Percentiles rank a stretch among this genome's conserved stretches.
phyloP scores from a whole-genome alignment of 257 asterid genomes.

The Nicotiana attenuata region DNA sequence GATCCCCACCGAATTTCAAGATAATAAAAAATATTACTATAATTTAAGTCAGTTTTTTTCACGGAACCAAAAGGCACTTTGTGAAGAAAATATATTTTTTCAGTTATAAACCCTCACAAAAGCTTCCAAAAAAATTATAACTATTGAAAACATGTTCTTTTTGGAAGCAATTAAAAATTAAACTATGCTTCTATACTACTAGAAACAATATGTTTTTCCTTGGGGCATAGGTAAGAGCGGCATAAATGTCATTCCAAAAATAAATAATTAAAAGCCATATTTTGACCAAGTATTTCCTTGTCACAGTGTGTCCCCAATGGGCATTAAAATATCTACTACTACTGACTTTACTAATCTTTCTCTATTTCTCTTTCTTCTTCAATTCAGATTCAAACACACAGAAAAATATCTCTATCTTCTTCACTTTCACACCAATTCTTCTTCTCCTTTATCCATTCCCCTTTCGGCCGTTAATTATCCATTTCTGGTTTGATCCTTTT shows the following conservation, averaged over 20 bases:
- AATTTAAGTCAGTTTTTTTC: too few species aligned
- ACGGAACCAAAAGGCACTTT: too few species aligned
- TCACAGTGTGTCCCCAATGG: background rate
- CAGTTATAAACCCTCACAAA: too few species aligned
- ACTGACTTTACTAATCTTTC: background rate
- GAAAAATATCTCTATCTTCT: background rate
- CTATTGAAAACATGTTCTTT: background rate
- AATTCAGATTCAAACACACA: background rate
- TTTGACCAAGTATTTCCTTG: background rate
- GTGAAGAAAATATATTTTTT: too few species aligned
- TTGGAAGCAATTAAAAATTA: background rate
- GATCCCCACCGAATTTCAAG: too few species aligned
- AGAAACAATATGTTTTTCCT: background rate
- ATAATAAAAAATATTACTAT: too few species aligned
- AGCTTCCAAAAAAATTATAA: too few species aligned
- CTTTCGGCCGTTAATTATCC: slow-evolving; percentile 13
- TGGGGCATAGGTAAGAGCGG: background rate
- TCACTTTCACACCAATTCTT: background rate
- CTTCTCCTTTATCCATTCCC: slow-evolving; percentile 18
- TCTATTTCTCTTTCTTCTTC: background rate
- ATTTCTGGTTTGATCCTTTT: too few species aligned
- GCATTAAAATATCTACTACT: slow-evolving; percentile 1
- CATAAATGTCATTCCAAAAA: background rate
- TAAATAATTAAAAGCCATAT: background rate
- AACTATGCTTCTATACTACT: background rate